These are phyloP conservation scores for Apocynum venetum DNA, from an alignment of 257 asterid genomes.

Conservation along the genomic window DNA sequence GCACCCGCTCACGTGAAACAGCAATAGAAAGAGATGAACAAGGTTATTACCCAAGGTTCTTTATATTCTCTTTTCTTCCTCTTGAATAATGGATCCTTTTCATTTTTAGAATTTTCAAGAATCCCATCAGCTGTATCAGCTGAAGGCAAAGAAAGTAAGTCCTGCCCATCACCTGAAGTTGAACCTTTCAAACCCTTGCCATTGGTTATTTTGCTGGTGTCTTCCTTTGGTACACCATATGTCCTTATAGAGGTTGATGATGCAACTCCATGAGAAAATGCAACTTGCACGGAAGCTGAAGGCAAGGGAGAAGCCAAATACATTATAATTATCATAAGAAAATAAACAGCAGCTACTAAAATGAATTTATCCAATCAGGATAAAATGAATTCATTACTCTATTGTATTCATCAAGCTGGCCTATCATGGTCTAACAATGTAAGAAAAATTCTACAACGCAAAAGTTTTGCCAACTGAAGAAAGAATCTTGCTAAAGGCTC, in stretches of 20 bases:
- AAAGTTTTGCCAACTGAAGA: neutral
- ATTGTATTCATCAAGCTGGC: neutral
- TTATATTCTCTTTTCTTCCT: constrained; percentile 45
- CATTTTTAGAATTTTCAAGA: constrained; percentile 8
- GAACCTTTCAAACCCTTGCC: constrained; percentile 24
- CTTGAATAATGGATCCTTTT: constrained; percentile 11
- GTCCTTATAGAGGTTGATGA: constrained; percentile 37
- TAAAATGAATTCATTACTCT: neutral
- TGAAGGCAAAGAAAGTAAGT: constrained; percentile 24
- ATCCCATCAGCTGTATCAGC: constrained; percentile 18
- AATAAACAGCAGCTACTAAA: neutral
- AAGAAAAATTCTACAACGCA: neutral
- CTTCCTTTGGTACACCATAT: constrained; percentile 35
- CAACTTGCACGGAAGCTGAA: constrained; percentile 47
- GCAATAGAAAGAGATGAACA: constrained; percentile 14
- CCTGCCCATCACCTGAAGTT: constrained; percentile 23
- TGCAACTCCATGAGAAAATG: constrained; percentile 41
- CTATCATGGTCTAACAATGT: neutral
- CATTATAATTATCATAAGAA: neutral
- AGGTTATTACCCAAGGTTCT: constrained; percentile 77
- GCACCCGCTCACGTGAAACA: neutral
- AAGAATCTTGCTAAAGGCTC: neutral
- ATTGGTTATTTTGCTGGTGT: constrained; percentile 16
- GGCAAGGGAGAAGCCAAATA: constrained; percentile 6
- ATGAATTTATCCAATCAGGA: neutral